A percentile compares a stretch with the other conserved stretches of the same genome.
Evolutionary conservation across 768 basidiomycete species (phyloP).

Genomic region (Asterophora parasitica): DNA sequence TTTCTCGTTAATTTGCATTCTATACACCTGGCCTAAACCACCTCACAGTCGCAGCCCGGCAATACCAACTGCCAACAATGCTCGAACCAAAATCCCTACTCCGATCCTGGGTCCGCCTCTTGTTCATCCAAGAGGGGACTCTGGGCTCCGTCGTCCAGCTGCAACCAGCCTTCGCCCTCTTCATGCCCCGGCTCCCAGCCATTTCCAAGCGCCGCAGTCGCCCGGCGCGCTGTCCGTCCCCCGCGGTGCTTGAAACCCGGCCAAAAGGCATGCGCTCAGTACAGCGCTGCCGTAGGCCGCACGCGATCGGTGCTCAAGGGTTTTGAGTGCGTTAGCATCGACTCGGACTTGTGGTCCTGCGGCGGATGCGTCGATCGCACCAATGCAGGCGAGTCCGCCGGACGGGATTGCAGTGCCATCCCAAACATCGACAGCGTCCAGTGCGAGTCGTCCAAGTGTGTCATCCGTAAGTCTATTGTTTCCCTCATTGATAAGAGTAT

Average conservation of each 20-base stretch:
- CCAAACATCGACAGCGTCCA: conserved; percentile 31
- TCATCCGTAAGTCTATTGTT: conserved; percentile 25
- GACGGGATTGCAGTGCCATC: conserved; percentile 40
- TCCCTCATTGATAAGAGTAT: no score
- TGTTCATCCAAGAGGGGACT: no score
- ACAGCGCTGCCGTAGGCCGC: conserved; percentile 12
- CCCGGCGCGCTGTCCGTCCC: conserved; percentile 7
- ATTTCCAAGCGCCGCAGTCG: conserved; percentile 7
- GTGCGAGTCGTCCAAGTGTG: conserved; percentile 30
- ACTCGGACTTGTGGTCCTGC: conserved; percentile 18
- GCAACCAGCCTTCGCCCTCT: no score
- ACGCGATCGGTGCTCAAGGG: conserved; percentile 5
- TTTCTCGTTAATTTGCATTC: background rate
- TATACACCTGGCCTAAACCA: background rate
- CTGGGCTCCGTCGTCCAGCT: conserved; percentile 8
- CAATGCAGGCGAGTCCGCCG: conserved; percentile 21
- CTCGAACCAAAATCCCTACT: conserved; percentile 22
- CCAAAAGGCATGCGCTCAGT: conserved; percentile 22
- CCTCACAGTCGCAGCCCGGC: no score
- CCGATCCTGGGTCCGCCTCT: conserved; percentile 18
- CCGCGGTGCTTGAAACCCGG: conserved; percentile 16
- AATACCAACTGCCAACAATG: conserved; percentile 10
- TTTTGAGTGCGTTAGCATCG: conserved; percentile 20
- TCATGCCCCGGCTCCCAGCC: conserved; percentile 1
- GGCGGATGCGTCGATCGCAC: conserved; percentile 21